These are phyloP conservation scores for Mariannaea elegans DNA, from an alignment of 2,329 filamentous ascomycete species.

Conservation along the genomic window DNA sequence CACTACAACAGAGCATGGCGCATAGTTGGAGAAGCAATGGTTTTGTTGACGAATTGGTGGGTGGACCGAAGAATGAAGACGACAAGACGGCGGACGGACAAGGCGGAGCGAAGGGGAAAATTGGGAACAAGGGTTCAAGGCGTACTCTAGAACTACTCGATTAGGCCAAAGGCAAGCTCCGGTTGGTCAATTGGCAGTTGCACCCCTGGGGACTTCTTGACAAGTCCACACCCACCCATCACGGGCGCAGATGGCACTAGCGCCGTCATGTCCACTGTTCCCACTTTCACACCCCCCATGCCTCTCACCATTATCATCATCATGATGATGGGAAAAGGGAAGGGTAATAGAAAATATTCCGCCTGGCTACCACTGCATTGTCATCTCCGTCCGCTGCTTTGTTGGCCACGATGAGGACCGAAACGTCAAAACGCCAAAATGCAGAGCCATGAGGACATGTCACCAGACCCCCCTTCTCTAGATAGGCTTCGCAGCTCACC, in stretches of 20 bases:
- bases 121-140: constrained; percentile 29
- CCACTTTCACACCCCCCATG: neutral
- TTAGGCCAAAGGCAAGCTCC: constrained; percentile 34
- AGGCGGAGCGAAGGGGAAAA: neutral
- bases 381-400: neutral
- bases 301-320: neutral
- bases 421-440: neutral
- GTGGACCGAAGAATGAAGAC: neutral
- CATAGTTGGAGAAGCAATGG: neutral
- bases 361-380: neutral
- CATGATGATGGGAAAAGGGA: neutral
- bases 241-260: neutral
- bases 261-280: too few species aligned
- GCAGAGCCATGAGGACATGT: neutral
- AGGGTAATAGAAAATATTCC: neutral
- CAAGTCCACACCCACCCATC: constrained; percentile 15
- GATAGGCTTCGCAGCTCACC: neutral
- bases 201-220: constrained; percentile 35
- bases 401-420: neutral
- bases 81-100: neutral
- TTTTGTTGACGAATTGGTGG: neutral
- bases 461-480: neutral
- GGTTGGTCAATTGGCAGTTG: constrained; percentile 36
- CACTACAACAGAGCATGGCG: neutral
- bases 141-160: constrained; percentile 37